Conservation (phyloP, 2,329 filamentous ascomycete species). For the Colletotrichum lindemuthianum region DNA sequence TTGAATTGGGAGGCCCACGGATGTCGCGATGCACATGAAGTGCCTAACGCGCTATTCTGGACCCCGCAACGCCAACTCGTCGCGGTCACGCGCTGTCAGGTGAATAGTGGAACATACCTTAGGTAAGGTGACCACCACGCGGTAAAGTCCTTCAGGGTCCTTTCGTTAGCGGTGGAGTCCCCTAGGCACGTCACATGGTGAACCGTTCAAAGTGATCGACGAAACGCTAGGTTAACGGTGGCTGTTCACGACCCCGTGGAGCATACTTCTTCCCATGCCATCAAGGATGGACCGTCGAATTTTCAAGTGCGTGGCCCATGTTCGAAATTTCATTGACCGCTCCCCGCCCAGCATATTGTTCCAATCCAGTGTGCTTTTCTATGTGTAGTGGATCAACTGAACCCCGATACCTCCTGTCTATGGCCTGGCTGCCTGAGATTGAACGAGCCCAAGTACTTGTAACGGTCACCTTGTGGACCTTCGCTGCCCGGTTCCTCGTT, state of each 20-base stretch:
- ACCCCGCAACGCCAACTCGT: slow-evolving; percentile 12
- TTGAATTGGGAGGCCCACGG: too few species aligned
- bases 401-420: too few species aligned
- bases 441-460: too few species aligned
- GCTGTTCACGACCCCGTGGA: not conserved
- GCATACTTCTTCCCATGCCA: too few species aligned
- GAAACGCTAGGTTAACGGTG: slow-evolving; percentile 33
- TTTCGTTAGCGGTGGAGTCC: not conserved
- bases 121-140: not conserved
- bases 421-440: too few species aligned
- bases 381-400: too few species aligned
- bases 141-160: not conserved
- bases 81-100: slow-evolving; percentile 29
- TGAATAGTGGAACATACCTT: slow-evolving; percentile 2
- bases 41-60: slow-evolving; percentile 10
- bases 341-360: not conserved
- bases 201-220: slow-evolving; percentile 16
- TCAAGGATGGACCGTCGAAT: too few species aligned
- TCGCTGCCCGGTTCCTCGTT: not conserved
- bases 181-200: not conserved
- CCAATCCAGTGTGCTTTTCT: too few species aligned
- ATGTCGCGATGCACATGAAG: not conserved
- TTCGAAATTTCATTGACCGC: slow-evolving; percentile 18
- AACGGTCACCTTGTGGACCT: not conserved
- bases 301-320: slow-evolving; percentile 8